Evolutionary conservation across 225 moss, liverwort and hornwort genomes (phyloP), one percentile per base, ranked within the genome.

Genomic region (Asterella californica): DNA sequence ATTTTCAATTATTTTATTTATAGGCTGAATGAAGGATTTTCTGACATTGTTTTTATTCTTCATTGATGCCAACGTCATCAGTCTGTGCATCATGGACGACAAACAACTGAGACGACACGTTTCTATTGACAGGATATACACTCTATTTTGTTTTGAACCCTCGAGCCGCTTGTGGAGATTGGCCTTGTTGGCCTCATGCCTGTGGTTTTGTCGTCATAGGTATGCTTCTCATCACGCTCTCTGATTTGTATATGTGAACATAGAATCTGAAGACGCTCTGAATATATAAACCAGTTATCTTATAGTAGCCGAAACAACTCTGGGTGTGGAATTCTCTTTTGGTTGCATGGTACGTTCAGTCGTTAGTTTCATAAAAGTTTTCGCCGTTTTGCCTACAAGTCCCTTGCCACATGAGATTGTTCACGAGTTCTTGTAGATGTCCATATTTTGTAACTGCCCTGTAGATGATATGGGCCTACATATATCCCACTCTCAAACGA

Each of bases 201-300:
- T 90, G 89, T 49, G 87, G 87, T 67, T 90, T 90, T 72, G 49
- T 87, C 71, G 50, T 90, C 33, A 75, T 87, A 78, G 89, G 89
- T 90, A 74, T 30, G 82, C 32, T 76, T 66, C 70, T 33, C 79
- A 45, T 60, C 36, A 14, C 8, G 59, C 38, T 60, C 15, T 49
- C 67, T 29, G 47, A 7, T 70, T 11, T 22, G 10, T 70, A 30
- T 34, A 0, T 38, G 18, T 18, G 62, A 4, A 59, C 18, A 59
- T 2, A 15, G 15, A 64, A 0, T 30, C 0, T 64, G 30, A 57
- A 57, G 14, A 57, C 22, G 57, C 22, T 21, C 17, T 52, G 17
- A 52, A 17, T 52, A 42, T 7, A 3, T 42, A 42, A 42, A 42
- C 7, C 42, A 42, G 42, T n/a, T 42, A 42, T 42, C 42, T 42